phyloP scores from a whole-genome alignment of 2,329 filamentous ascomycete species.

The Monosporascus sp. region DNA sequence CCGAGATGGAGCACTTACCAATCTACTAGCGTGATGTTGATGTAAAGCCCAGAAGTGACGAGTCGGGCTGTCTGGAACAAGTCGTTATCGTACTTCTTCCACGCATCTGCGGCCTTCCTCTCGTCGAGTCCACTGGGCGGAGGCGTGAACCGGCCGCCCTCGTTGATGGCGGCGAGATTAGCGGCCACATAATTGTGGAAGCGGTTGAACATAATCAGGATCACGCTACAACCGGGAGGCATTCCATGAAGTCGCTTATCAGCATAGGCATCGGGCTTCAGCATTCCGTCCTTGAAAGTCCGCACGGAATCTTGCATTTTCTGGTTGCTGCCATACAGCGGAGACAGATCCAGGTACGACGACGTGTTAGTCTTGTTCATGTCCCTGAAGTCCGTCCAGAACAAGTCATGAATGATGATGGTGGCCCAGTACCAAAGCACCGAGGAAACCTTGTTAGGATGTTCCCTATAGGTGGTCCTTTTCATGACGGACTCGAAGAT shows the following conservation, averaged over 20 bases:
- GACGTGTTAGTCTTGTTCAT: constrained; percentile 53
- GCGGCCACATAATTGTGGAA: constrained; percentile 86
- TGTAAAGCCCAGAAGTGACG: constrained; percentile 69
- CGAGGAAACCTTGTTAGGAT: constrained; percentile 68
- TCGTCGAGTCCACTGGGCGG: constrained; percentile 45
- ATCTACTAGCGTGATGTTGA: constrained; percentile 72
- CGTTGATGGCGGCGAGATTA: constrained; percentile 80
- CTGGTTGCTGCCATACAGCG: constrained; percentile 64
- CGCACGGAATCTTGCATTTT: constrained; percentile 59
- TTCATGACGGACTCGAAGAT: constrained; percentile 61
- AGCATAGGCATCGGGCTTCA: constrained; percentile 69
- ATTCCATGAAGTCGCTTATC: constrained; percentile 66
- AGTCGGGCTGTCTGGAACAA: constrained; percentile 73
- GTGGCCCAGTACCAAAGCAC: constrained; percentile 69
- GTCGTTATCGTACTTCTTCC: constrained; percentile 69
- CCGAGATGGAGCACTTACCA: constrained; percentile 26
- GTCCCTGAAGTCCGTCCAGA: constrained; percentile 62
- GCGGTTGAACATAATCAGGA: constrained; percentile 73
- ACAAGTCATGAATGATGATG: constrained; percentile 68
- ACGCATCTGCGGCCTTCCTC: constrained; percentile 45
- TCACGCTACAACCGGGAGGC: constrained; percentile 64
- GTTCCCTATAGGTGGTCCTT: constrained; percentile 44
- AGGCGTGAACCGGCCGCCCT: constrained; percentile 69
- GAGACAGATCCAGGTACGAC: constrained; percentile 65
- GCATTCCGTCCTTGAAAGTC: constrained; percentile 62